These are phyloP conservation scores for Dalbergia oliveri DNA, from an alignment of 306 rosid genomes.

Conservation along the genomic window DNA sequence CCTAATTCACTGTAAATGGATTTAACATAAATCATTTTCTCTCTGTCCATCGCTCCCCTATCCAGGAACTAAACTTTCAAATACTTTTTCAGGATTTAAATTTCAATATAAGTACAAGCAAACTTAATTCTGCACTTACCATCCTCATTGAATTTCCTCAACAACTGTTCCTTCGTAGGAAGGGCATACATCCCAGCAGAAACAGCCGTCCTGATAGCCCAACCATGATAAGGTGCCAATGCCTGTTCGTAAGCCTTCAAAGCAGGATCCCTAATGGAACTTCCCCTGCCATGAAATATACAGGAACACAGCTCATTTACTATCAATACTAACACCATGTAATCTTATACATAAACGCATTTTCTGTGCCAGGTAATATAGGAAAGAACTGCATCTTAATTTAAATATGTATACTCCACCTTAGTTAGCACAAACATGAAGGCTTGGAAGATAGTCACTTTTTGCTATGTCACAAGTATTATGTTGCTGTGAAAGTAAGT, in stretches of 20 bases:
- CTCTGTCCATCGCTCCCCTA: neutral
- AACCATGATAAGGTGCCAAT: constrained; percentile 87
- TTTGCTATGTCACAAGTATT: neutral
- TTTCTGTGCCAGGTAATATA: neutral
- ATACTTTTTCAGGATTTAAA: constrained; percentile 30
- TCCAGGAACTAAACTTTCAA: constrained; percentile 1
- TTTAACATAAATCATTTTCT: neutral
- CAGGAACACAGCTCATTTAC: constrained; percentile 42
- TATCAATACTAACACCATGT: neutral
- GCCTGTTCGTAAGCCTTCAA: constrained; percentile 85
- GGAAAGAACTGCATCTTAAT: constrained; percentile 9
- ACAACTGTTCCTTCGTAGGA: constrained; percentile 75
- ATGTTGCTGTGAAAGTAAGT: neutral
- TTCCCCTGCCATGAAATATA: constrained; percentile 64
- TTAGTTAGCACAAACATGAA: neutral
- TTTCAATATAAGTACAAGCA: constrained; percentile 26
- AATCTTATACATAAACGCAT: constrained; percentile 15
- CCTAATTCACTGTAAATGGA: no score
- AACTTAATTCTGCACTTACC: constrained; percentile 61
- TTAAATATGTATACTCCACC: neutral
- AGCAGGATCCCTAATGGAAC: constrained; percentile 87
- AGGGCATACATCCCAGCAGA: constrained; percentile 92
- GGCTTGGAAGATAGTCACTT: neutral
- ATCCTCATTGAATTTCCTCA: constrained; percentile 85
- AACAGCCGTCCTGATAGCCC: constrained; percentile 93